These are phyloP conservation scores for Hymenoscyphus fraxineus DNA, from an alignment of 2,329 filamentous ascomycete species.

Conservation along the genomic window DNA sequence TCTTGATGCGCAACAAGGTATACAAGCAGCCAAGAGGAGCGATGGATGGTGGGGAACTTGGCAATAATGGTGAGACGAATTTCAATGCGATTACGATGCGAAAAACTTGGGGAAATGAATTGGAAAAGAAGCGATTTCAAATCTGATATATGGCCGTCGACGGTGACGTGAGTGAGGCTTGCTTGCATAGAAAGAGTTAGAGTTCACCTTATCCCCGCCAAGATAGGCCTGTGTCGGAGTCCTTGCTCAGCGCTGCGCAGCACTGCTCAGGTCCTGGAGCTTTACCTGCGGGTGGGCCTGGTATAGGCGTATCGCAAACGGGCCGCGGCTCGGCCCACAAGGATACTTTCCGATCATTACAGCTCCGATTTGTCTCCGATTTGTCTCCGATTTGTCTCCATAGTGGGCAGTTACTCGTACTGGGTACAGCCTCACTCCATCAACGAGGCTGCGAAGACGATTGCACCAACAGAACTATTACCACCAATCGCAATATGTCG, in stretches of 20 bases:
- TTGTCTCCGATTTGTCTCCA: background rate
- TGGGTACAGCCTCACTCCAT: background rate
- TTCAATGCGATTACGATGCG: background rate
- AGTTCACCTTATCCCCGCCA: too few relatives aligned
- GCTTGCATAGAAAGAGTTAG: slow-evolving; percentile 4
- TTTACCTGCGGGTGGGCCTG: too few relatives aligned
- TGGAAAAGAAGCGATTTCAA: background rate
- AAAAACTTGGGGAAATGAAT: background rate
- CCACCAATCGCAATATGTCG: slow-evolving; percentile 26
- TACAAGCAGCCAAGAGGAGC: background rate
- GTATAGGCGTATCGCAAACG: background rate
- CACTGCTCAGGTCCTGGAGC: background rate
- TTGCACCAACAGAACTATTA: too few relatives aligned
- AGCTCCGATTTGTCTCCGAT: background rate
- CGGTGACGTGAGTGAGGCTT: slow-evolving; percentile 11
- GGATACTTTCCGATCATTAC: background rate
- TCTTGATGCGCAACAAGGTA: slow-evolving; percentile 6
- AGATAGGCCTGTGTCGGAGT: too few relatives aligned
- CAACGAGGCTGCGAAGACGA: background rate
- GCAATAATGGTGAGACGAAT: background rate
- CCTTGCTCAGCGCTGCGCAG: too few relatives aligned
- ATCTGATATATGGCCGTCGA: too few relatives aligned
- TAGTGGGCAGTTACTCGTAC: background rate
- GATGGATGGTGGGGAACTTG: background rate
- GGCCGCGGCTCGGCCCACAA: background rate